Base-by-base conservation (phyloP, 352 stramenopile genomes). In the Pythium dissotocum region DNA sequence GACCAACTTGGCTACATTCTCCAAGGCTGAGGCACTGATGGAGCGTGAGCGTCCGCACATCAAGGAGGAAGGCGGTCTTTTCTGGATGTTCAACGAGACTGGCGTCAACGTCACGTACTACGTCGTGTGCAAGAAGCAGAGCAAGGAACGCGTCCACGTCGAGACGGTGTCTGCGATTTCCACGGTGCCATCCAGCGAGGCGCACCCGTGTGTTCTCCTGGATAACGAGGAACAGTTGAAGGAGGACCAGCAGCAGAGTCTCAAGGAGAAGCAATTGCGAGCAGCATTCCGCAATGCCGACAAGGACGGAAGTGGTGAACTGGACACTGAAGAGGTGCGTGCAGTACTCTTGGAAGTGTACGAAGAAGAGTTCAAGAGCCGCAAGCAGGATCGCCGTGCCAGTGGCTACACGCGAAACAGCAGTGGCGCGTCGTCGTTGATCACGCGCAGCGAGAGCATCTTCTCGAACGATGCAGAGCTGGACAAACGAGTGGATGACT, bases 181-280 rank as follows among this genome's bases (percentile, higher is more conserved):
- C 6, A 72, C 76, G 2, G 86, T 96, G 1, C 77, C 82, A 8
- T 60, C 74, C 1, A 72, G 71, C 32, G 77, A 83, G 59, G 70
- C 84, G 2, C 79, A 89, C 44, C 72, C 85, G 14, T 96, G 88
- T 40, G 65, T 79, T 55, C 70, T 96, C 13, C 53, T 93, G 51
- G 74, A 88, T 54, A 77, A 78, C 48, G 76, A 81, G n/a, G 82
- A 93, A 55, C 83, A 94, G 49, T n/a, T 83, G 35, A 71, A 83
- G 55, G 82, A 85, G 16, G 89, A 80, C 42, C 82, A 93, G 44
- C 77, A 91, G 48, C 85, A 96, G 61, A 91, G 73, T 57, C 51
- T 94, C 52, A 95, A 95, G 63, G 87, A 96, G 58, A 96, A 96
- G 57, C 84, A 96, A 32, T 69, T 96, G 53, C 83, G 88, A 1